Evolutionary conservation across 306 rosid genomes (phyloP).

Genomic region (Parietaria judaica): DNA sequence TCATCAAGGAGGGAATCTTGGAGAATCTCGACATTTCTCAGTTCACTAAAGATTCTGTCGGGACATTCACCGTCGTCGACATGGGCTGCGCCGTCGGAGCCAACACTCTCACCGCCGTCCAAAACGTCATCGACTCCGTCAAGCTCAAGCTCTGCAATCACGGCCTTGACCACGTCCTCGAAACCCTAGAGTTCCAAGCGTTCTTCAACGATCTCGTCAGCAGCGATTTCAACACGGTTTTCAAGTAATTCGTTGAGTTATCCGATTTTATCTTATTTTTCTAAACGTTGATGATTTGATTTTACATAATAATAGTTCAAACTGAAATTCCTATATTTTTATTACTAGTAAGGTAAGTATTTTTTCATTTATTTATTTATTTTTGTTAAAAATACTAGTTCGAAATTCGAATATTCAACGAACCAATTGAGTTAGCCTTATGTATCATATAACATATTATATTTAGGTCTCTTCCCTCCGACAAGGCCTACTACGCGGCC

Average conservation of each 20-base stretch:
- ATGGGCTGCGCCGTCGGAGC: conserved; percentile 7
- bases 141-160: not conserved
- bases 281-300: too few species aligned
- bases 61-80: conserved; percentile 3
- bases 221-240: conserved; percentile 4
- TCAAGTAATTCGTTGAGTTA: not conserved
- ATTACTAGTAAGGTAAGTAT: too few species aligned
- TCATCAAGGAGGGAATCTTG: conserved; percentile 4
- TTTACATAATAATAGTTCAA: too few species aligned
- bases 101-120: not conserved
- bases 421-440: too few species aligned
- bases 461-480: not conserved
- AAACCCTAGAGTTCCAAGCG: conserved; percentile 5
- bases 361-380: too few species aligned
- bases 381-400: too few species aligned
- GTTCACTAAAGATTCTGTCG: not conserved
- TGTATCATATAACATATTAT: too few species aligned
- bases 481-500: conserved; percentile 6
- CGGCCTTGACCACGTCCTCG: not conserved
- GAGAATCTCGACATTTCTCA: conserved; percentile 3
- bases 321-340: too few species aligned
- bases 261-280: too few species aligned
- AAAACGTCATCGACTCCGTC: conserved; percentile 7
- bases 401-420: too few species aligned
- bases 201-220: conserved; percentile 2